phyloP scores from a whole-genome alignment of 768 basidiomycete genomes.

The Boletus tylopilopsis region DNA sequence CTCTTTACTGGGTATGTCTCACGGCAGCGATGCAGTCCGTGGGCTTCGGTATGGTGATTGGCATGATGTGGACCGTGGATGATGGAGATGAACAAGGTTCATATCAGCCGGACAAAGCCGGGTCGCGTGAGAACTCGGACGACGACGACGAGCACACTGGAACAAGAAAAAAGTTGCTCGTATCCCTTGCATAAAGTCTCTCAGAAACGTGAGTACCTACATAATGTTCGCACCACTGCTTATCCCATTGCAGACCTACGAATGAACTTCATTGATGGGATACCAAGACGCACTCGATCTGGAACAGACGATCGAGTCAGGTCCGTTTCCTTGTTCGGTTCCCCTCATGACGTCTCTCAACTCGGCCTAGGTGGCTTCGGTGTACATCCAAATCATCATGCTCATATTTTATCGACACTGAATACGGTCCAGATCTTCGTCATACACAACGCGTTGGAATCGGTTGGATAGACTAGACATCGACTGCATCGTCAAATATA shows the following conservation, averaged over 20 bases:
- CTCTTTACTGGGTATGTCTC: no score
- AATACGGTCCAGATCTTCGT: slow-evolving; percentile 90
- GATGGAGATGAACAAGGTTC: no score
- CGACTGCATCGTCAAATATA: slow-evolving; percentile 72
- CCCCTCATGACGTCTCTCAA: not conserved
- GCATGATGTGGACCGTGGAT: no score
- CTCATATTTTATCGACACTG: slow-evolving; percentile 79
- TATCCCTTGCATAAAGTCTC: slow-evolving; percentile 71
- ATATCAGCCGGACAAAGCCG: no score
- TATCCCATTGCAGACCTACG: slow-evolving; percentile 88
- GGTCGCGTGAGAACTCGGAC: no score
- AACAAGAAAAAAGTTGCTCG: slow-evolving; percentile 37
- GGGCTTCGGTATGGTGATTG: no score
- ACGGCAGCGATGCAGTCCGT: no score
- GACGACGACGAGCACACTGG: slow-evolving; percentile 13
- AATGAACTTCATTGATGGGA: slow-evolving; percentile 90
- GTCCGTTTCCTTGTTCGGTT: slow-evolving; percentile 30
- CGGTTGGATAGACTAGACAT: slow-evolving; percentile 65
- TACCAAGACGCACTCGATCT: slow-evolving; percentile 73
- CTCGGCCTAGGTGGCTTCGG: slow-evolving; percentile 81
- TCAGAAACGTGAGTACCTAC: slow-evolving; percentile 58
- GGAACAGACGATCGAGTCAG: slow-evolving; percentile 80
- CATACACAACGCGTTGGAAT: slow-evolving; percentile 82
- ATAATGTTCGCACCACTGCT: no score
- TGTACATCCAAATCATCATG: slow-evolving; percentile 91